phyloP scores from a whole-genome alignment of 768 basidiomycete genomes.

The Hericium alpestre region DNA sequence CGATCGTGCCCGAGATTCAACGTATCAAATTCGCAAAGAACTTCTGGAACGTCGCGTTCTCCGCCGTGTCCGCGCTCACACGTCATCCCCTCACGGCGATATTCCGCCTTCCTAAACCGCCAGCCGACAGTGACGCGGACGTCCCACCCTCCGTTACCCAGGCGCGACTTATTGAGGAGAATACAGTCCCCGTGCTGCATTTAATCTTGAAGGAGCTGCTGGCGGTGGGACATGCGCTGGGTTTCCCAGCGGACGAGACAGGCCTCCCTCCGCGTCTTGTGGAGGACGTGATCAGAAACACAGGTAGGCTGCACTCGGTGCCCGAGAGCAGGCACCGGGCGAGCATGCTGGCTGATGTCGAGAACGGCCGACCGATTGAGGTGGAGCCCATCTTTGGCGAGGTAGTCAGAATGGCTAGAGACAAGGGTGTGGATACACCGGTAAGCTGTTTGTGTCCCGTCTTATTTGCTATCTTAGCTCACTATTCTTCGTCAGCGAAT shows the following conservation, averaged over 20 bases:
- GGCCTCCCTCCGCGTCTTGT: slow-evolving; percentile 38
- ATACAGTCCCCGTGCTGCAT: neutral
- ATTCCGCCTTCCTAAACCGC: slow-evolving; percentile 37
- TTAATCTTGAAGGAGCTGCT: slow-evolving; percentile 32
- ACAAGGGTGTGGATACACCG: slow-evolving; percentile 34
- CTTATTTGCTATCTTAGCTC: neutral
- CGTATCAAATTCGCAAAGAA: slow-evolving; percentile 53
- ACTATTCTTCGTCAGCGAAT: neutral
- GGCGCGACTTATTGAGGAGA: slow-evolving; percentile 19
- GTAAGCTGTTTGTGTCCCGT: slow-evolving; percentile 26
- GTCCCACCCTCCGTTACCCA: slow-evolving; percentile 13
- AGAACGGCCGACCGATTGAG: slow-evolving; percentile 48
- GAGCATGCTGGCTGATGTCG: slow-evolving; percentile 54
- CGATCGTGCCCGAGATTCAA: slow-evolving; percentile 49
- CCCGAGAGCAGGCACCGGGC: slow-evolving; percentile 39
- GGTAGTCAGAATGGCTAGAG: slow-evolving; percentile 42
- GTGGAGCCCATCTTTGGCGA: slow-evolving; percentile 59
- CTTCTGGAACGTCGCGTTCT: slow-evolving; percentile 52
- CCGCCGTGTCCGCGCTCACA: slow-evolving; percentile 41
- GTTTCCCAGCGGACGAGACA: slow-evolving; percentile 34
- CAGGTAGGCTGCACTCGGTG: slow-evolving; percentile 26
- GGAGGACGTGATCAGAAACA: slow-evolving; percentile 28
- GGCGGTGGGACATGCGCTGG: slow-evolving; percentile 32
- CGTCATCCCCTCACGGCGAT: slow-evolving; percentile 38
- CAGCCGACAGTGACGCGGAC: slow-evolving; percentile 8